Percentiles rank a stretch among this genome's conserved stretches.
These are phyloP conservation scores for Lachnellula subtilissima DNA, from an alignment of 2,329 filamentous ascomycete genomes.

Conservation along the genomic window DNA sequence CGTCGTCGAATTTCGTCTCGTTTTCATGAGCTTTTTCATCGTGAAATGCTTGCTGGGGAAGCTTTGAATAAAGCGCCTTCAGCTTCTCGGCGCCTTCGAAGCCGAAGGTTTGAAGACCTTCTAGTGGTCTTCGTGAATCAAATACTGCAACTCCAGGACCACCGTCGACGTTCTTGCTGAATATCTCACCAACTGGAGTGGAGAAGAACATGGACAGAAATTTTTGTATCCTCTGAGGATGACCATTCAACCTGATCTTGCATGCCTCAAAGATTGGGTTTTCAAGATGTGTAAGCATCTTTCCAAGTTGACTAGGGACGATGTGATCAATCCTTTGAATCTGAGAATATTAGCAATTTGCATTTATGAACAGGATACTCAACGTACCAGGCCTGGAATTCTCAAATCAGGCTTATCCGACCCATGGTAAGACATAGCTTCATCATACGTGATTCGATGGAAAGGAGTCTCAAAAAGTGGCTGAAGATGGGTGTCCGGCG, in stretches of 20 bases:
- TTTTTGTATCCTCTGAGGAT: constrained; percentile 48
- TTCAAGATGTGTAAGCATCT: constrained; percentile 67
- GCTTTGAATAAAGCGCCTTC: constrained; percentile 15
- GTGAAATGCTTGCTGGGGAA: constrained; percentile 12
- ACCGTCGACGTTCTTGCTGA: constrained; percentile 68
- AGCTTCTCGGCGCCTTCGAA: constrained; percentile 61
- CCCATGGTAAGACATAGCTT: constrained; percentile 76
- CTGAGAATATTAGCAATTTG: constrained; percentile 38
- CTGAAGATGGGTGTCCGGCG: neutral
- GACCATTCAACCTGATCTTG: constrained; percentile 55
- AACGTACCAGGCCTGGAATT: constrained; percentile 58
- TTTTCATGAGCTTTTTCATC: constrained; percentile 31
- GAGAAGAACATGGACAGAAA: constrained; percentile 71
- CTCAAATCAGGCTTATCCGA: constrained; percentile 90
- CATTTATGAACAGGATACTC: neutral
- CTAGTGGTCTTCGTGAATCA: constrained; percentile 67
- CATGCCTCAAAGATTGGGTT: constrained; percentile 72
- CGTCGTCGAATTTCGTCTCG: constrained; percentile 46
- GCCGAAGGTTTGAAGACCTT: constrained; percentile 73
- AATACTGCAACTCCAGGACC: constrained; percentile 74
- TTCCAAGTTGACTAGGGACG: constrained; percentile 58
- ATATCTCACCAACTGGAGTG: constrained; percentile 49
- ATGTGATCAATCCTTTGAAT: constrained; percentile 62
- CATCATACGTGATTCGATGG: constrained; percentile 57
- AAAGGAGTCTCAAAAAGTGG: constrained; percentile 15